Evolutionary conservation across 352 stramenopile genomes (phyloP), one percentile per base, ranked within the genome.

Genomic region (Globisporangium mamillatum): DNA sequence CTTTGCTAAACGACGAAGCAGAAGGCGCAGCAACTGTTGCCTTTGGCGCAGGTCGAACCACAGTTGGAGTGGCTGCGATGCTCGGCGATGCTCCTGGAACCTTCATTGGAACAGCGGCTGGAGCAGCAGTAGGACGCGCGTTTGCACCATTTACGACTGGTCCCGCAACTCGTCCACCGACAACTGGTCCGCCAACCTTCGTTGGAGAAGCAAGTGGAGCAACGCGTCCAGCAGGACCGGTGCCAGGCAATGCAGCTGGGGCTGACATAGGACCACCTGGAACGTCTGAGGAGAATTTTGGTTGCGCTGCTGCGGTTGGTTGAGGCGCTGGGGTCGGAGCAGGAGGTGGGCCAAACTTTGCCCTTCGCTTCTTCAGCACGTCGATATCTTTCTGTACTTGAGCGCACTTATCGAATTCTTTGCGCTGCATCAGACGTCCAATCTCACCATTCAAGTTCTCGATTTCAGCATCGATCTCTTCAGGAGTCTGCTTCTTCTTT

Each of bases 331-430:
- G 54, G 63, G 64, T 18, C 46, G 56, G 36, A 25, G 59, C 32
- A 27, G 70, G 64, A 8, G 78, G 71, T 2, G 78, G 70, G 18
- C 79, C 75, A 64, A 92, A 91, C 68, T 86, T 86, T 0, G 82
- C 81, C 12, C 86, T 63, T 14, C 82, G 82, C 61, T 84, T 88
- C 67, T 95, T 95, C 44, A 94, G 58, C 20, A 80, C 74, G 48
- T 94, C 86, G 52, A 97, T 93, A 36, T 96, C 80, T 27, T 84
- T 91, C 36, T 97, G 89, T 46, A 97, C 76, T n/a, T 91, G 73
- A 0, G 86, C 81, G 56, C 88, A 97, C 66, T 96, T 95, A 56
- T 92, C 85, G 53, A 96, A 96, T 63, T 92, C 72, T 63, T 97
- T 97, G 27, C 81, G 78, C 59, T 90, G 75, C 88, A 97, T 93